phyloP scores from a whole-genome alignment of 1,139 yeast species.

The Yamadazyma dushanensis region DNA sequence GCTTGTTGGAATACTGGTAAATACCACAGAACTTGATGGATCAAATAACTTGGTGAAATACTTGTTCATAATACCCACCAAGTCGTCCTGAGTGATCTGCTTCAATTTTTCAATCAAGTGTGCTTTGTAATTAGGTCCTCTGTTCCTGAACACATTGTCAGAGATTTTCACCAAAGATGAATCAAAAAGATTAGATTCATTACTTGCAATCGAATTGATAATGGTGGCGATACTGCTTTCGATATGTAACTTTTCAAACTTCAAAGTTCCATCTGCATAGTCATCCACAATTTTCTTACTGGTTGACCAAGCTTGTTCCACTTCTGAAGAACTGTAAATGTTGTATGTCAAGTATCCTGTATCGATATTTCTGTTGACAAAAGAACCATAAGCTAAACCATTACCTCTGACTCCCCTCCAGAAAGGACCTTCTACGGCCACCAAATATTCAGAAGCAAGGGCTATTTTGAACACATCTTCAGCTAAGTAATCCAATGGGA shows the following conservation, averaged over 20 bases:
- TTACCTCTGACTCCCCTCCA: constrained; percentile 97
- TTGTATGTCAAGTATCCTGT: constrained; percentile 65
- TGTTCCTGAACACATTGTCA: constrained; percentile 63
- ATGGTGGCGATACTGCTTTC: constrained; percentile 76
- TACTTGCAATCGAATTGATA: constrained; percentile 68
- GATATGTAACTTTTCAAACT: constrained; percentile 58
- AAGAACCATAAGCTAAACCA: constrained; percentile 92
- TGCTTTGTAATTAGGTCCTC: constrained; percentile 65
- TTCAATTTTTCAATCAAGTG: constrained; percentile 50
- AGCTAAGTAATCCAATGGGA: constrained; percentile 64
- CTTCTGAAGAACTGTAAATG: constrained; percentile 84
- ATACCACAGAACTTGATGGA: constrained; percentile 54
- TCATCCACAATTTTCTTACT: constrained; percentile 68
- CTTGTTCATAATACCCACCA: constrained; percentile 53
- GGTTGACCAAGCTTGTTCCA: constrained; percentile 65
- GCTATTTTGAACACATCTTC: constrained; percentile 71
- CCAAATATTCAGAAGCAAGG: constrained; percentile 74
- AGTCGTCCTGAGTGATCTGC: constrained; percentile 55
- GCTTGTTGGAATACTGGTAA: constrained; percentile 73
- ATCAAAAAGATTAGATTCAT: constrained; percentile 56
- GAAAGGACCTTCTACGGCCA: constrained; percentile 93
- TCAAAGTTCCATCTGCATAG: constrained; percentile 51
- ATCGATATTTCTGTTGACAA: constrained; percentile 58
- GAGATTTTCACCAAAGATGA: constrained; percentile 68
- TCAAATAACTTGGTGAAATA: constrained; percentile 67